Evolutionary conservation across 2,329 filamentous ascomycete genomes (phyloP).

Genomic region (Penicillium aurantiogriseum): DNA sequence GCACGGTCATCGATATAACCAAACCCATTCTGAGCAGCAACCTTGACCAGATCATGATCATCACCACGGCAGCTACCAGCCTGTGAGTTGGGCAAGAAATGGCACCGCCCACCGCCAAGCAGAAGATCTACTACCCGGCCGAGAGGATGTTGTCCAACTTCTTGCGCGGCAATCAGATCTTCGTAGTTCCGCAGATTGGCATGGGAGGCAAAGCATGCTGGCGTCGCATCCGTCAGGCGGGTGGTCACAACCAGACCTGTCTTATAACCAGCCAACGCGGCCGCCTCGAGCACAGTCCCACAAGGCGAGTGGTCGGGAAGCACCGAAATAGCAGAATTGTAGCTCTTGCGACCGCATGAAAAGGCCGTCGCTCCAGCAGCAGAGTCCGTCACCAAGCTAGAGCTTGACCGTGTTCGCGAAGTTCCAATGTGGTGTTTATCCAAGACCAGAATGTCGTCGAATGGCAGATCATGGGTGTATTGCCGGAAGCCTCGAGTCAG

Average conservation of each 20-base stretch:
- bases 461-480: constrained; percentile 68
- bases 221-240: constrained; percentile 90
- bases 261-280: constrained; percentile 84
- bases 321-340: constrained; percentile 93
- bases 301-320: constrained; percentile 82
- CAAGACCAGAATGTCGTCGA: constrained; percentile 71
- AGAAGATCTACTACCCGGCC: constrained; percentile 88
- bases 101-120: constrained; percentile 87
- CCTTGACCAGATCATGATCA: constrained; percentile 67
- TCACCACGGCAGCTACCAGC: constrained; percentile 80
- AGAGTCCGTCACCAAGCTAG: constrained; percentile 86
- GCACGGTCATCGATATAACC: constrained; percentile 70
- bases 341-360: constrained; percentile 87
- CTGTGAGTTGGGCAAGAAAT: constrained; percentile 82
- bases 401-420: constrained; percentile 80
- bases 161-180: constrained; percentile 87
- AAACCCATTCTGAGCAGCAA: constrained; percentile 78
- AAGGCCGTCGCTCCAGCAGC: constrained; percentile 98
- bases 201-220: constrained; percentile 90
- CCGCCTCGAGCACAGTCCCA: constrained; percentile 89
- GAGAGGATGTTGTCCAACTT: constrained; percentile 82
- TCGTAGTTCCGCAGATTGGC: constrained; percentile 76
- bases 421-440: constrained; percentile 89
- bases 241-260: constrained; percentile 96
- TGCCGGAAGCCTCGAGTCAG: constrained; percentile 86